Conservation (phyloP, 805 yeast species). For the Priceomyces haplophilus region DNA sequence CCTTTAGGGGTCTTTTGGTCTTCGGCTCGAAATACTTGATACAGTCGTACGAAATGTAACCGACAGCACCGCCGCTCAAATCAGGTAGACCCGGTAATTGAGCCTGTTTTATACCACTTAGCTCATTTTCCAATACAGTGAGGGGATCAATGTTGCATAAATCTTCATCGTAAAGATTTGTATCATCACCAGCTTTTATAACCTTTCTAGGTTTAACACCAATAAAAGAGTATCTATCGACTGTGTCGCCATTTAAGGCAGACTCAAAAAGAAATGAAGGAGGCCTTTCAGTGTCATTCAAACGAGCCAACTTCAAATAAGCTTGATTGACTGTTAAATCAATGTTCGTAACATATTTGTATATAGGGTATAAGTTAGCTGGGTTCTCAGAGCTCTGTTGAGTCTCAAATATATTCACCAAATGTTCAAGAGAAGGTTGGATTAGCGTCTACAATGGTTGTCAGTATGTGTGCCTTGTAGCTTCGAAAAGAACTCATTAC, state of each 20-base stretch:
- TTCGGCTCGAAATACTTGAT: slow-evolving; percentile 94
- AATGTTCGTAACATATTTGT: slow-evolving; percentile 67
- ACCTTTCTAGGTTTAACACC: slow-evolving; percentile 82
- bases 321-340: slow-evolving; percentile 88
- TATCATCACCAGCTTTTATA: slow-evolving; percentile 75
- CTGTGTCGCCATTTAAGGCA: slow-evolving; percentile 83
- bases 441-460: slow-evolving; percentile 20
- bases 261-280: slow-evolving; percentile 85
- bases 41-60: slow-evolving; percentile 95
- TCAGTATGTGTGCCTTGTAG: slow-evolving; percentile 12
- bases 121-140: slow-evolving; percentile 66
- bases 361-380: slow-evolving; percentile 80
- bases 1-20: slow-evolving; percentile 71
- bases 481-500: slow-evolving; percentile 9
- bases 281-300: slow-evolving; percentile 48
- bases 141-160: slow-evolving; percentile 74
- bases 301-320: slow-evolving; percentile 74
- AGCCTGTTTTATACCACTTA: slow-evolving; percentile 62
- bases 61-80: slow-evolving; percentile 94
- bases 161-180: slow-evolving; percentile 22
- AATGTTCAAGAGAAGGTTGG: slow-evolving; percentile 37
- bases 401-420: slow-evolving; percentile 22
- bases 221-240: slow-evolving; percentile 87
- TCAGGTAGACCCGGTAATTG: slow-evolving; percentile 79
- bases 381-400: slow-evolving; percentile 10